These are phyloP conservation scores for Diplosphaera chodatii DNA, from an alignment of 139 green algal genomes.

Conservation along the genomic window DNA sequence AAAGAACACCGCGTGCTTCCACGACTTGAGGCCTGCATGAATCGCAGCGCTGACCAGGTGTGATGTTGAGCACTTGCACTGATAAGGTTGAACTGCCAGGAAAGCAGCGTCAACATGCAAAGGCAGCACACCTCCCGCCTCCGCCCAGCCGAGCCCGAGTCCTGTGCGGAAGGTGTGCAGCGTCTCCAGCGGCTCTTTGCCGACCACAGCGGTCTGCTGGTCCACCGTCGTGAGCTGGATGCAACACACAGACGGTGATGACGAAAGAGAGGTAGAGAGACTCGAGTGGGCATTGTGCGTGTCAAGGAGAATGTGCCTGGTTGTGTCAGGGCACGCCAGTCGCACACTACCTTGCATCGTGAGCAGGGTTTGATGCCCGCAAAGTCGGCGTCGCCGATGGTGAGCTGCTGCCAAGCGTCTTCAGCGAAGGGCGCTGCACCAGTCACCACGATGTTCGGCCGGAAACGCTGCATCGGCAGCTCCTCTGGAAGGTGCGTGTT, in stretches of 20 bases:
- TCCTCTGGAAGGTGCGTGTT: slow-evolving; percentile 36
- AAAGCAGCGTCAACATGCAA: no score
- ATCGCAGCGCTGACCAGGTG: no score
- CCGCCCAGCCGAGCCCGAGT: background rate
- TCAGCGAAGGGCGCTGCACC: slow-evolving; percentile 36
- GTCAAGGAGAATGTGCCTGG: no score
- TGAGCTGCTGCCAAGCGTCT: slow-evolving; percentile 39
- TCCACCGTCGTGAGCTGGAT: slow-evolving; percentile 70
- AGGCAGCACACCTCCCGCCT: background rate
- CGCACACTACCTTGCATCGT: slow-evolving; percentile 39
- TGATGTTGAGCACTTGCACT: no score
- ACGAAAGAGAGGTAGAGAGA: no score
- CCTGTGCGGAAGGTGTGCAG: slow-evolving; percentile 33
- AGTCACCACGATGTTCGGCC: slow-evolving; percentile 65
- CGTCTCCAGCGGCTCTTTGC: slow-evolving; percentile 51
- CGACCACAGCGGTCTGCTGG: slow-evolving; percentile 48
- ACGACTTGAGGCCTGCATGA: background rate
- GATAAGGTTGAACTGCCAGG: no score
- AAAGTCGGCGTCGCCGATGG: slow-evolving; percentile 23
- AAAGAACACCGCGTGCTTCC: background rate
- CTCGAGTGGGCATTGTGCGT: no score
- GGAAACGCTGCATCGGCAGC: slow-evolving; percentile 69
- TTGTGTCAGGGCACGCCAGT: no score
- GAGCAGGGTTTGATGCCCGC: slow-evolving; percentile 58
- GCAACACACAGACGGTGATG: background rate